Base-by-base conservation (phyloP, 2,329 filamentous ascomycete genomes). In the Colletotrichum chlorophyti region DNA sequence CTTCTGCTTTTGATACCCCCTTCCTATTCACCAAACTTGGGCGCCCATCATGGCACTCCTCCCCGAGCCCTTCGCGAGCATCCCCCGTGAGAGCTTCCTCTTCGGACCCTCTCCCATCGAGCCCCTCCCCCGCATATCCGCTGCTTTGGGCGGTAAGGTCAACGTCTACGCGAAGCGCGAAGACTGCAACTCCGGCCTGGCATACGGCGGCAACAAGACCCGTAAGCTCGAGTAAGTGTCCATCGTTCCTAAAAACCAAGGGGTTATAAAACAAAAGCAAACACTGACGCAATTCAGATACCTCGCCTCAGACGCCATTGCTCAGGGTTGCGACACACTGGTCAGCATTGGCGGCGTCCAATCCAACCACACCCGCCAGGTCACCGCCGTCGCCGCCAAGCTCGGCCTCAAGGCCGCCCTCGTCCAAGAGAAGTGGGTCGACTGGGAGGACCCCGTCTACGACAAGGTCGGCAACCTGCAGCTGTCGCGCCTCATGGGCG, bases 71-170 rank as follows among this genome's bases (percentile, higher is more conserved):
- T 88, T 89, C 66, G 81, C 83, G 51, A 79, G 80, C 67, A 90
- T 91, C 65, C 85, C 86, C 11, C 80, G 83, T 58, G 75, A 84
- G 64, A 70, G 76, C 9, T 82, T 91, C 65, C 83, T 89, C 60
- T 88, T 90, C 51, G 86, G 85, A 1, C 84, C 87, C 14, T 90
- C 88, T 0, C 88, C 87, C 26, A 88, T 91, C 66, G 86, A 91
- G 68, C 72, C 79, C 48, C 82, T 91, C 31, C 84, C 86, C 52
- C 81, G 86, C 61, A 89, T 90, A 67, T 86, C 85, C 27, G 70
- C 79, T 50, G 84, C 83, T 21, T 79, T 90, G 5, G 81, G 83
- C 45, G 80, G 81, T 26, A 81, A 80, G 64, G 83, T 89, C 35
- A 77, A 80, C 17, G 81, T 91, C 62, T 91, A 85, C 68, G 88